Conservation (phyloP, 2,329 filamentous ascomycete species). For the Talaromyces sp. region DNA sequence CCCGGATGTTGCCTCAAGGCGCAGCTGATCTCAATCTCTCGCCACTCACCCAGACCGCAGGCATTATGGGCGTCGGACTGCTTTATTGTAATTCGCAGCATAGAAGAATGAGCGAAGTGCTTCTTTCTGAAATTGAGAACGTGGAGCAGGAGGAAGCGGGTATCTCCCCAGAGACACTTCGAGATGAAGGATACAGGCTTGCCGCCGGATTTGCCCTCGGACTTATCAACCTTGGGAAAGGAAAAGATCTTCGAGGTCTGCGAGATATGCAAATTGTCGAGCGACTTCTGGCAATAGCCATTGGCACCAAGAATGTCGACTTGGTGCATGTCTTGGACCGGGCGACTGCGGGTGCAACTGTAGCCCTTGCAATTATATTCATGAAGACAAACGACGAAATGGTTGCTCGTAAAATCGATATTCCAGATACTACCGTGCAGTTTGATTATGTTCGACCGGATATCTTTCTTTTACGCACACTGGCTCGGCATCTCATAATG, state of each 20-base stretch:
- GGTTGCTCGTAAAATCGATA: constrained; percentile 84
- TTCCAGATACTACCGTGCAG: constrained; percentile 82
- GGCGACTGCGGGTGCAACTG: constrained; percentile 85
- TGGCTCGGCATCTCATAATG: constrained; percentile 86
- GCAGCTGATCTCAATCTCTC: constrained; percentile 93
- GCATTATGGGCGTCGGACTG: constrained; percentile 93
- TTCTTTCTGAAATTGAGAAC: constrained; percentile 95
- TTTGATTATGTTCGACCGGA: constrained; percentile 96
- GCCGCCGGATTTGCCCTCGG: constrained; percentile 91
- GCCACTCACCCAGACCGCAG: constrained; percentile 87
- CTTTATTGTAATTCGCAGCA: constrained; percentile 95
- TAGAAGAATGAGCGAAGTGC: constrained; percentile 96
- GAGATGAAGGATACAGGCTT: constrained; percentile 93
- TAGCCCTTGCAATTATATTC: constrained; percentile 86
- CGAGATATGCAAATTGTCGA: constrained; percentile 93
- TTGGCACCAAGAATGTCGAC: constrained; percentile 84
- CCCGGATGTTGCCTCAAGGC: constrained; percentile 83
- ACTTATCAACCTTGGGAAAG: constrained; percentile 90
- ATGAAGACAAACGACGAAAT: constrained; percentile 92
- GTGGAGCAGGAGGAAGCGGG: constrained; percentile 70
- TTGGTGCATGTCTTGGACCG: constrained; percentile 89
- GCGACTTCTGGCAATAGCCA: constrained; percentile 76
- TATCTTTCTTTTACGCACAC: constrained; percentile 79
- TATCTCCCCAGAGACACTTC: constrained; percentile 65
- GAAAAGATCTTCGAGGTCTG: constrained; percentile 77